phyloP scores from a whole-genome alignment of 176 grass and related monocot species.

The Eragrostis curvula region DNA sequence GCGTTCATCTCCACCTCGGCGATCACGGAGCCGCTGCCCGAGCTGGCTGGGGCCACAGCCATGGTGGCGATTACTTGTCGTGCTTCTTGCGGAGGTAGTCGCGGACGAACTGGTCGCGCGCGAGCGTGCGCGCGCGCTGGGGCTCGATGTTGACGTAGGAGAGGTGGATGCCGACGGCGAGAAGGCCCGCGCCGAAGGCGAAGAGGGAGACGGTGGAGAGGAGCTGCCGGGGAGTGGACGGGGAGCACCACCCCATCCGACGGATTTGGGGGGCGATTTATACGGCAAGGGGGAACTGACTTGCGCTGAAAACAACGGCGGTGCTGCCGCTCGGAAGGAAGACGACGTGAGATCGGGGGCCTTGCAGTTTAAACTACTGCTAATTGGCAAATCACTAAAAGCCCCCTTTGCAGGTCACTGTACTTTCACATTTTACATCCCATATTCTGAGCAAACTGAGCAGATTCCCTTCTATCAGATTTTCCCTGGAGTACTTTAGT shows the following conservation, averaged over 20 bases:
- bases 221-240: slow-evolving; percentile 66
- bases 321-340: neutral
- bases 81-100: slow-evolving; percentile 63
- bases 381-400: too few species aligned
- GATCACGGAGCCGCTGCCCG: slow-evolving; percentile 53
- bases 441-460: too few species aligned
- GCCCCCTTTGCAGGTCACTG: too few species aligned
- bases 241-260: slow-evolving; percentile 72
- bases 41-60: slow-evolving; percentile 49
- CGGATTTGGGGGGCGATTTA: slow-evolving; percentile 24
- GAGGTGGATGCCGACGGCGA: slow-evolving; percentile 61
- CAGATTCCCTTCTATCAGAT: too few species aligned
- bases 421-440: too few species aligned
- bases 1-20: slow-evolving; percentile 85
- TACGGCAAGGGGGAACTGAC: neutral
- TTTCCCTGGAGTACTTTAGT: too few species aligned
- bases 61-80: slow-evolving; percentile 50
- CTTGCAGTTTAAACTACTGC: too few species aligned
- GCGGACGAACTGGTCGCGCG: slow-evolving; percentile 69
- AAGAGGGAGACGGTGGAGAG: slow-evolving; percentile 58
- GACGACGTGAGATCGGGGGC: neutral
- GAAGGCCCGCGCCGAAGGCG: slow-evolving; percentile 54
- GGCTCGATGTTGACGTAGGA: slow-evolving; percentile 73
- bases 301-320: neutral
- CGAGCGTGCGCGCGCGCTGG: slow-evolving; percentile 70